Evolutionary conservation across 352 stramenopile species (phyloP).

Genomic region (Phytophthora fragariae): DNA sequence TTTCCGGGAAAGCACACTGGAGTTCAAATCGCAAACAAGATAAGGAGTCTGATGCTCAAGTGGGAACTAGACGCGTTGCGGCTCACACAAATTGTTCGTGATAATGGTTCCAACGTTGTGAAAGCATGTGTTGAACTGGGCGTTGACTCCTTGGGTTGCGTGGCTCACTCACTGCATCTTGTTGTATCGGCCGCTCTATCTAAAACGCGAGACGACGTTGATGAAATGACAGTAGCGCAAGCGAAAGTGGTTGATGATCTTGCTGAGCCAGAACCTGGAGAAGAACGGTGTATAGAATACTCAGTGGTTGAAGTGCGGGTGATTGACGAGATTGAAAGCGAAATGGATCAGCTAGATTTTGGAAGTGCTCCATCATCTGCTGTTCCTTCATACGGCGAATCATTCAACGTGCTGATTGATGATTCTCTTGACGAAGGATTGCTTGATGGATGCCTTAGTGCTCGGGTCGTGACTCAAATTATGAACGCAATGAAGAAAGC

Average conservation of each 20-base stretch:
- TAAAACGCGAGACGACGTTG: conserved; percentile 10
- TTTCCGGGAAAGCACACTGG: no score
- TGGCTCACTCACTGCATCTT: no score
- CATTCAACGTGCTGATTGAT: conserved; percentile 1
- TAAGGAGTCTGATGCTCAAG: conserved; percentile 1
- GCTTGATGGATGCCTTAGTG: conserved; percentile 7
- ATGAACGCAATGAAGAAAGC: conserved; percentile 11
- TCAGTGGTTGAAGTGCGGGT: conserved; percentile 1
- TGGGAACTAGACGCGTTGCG: conserved; percentile 7
- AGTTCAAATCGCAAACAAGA: no score
- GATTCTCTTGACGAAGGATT: conserved; percentile 16
- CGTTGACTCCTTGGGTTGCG: neutral
- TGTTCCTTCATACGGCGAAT: neutral
- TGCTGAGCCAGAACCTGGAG: conserved; percentile 1
- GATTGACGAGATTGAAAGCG: conserved; percentile 6
- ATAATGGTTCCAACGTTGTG: conserved; percentile 19
- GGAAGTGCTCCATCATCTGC: neutral
- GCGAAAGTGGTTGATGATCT: neutral
- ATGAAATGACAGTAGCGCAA: neutral
- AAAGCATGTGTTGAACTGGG: conserved; percentile 16
- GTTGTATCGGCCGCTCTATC: conserved; percentile 6
- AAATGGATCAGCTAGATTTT: neutral
- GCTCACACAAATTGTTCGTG: conserved; percentile 14
- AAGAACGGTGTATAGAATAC: neutral
- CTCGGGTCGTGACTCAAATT: neutral